Base-by-base conservation (phyloP, 495 filamentous ascomycete species). In the Penicillium pancosmium region DNA sequence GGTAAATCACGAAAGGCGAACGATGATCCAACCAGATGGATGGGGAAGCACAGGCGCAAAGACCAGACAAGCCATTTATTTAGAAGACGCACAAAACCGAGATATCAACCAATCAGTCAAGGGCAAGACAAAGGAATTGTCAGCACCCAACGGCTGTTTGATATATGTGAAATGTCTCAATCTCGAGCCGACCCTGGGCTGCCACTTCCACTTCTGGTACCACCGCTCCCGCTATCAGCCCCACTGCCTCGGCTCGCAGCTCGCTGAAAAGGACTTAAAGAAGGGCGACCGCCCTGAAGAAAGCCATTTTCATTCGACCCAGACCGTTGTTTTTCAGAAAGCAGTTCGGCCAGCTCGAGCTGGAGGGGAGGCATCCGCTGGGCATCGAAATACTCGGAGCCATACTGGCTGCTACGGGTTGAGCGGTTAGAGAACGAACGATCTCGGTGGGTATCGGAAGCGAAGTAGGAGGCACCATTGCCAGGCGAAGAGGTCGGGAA, bases 341-440 rank as follows among this genome's bases (percentile, higher is more conserved):
- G 66, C 18, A 69, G 25, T 3, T 80, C 78, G 16, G 72, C 70
- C 12, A 74, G 59, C 16, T 79, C 78, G 23, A 69, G 50, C 21
- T 72, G 71, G 36, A 75, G 67, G 15, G 76, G 67, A 15, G 71
- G 59, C 19, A 74, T 61, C 16, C 72, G 74, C 38, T 61, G 68
- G 9, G 66, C 23, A 27, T 79, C 77, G 46, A 74, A 50, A 34
- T 75, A 71, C n/a, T 81, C 78, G 16, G 70, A 68, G 19, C 70
- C 74, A 40, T 72, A 79, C 44, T 73, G 68, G 56, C 77, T 77
- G 65, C 76, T 78, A 40, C 68, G 74, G 41, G 62, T 63, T 9
- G 78, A 81, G 47, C 76, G 78, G 48, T 81, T 81, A 27, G 78
- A 81, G 53, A 78, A 76, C 5, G 78, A 81, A 35, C 78, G 77